These are phyloP conservation scores for Colletotrichum orchidophilum DNA, from an alignment of 2,329 filamentous ascomycete genomes.

Conservation along the genomic window DNA sequence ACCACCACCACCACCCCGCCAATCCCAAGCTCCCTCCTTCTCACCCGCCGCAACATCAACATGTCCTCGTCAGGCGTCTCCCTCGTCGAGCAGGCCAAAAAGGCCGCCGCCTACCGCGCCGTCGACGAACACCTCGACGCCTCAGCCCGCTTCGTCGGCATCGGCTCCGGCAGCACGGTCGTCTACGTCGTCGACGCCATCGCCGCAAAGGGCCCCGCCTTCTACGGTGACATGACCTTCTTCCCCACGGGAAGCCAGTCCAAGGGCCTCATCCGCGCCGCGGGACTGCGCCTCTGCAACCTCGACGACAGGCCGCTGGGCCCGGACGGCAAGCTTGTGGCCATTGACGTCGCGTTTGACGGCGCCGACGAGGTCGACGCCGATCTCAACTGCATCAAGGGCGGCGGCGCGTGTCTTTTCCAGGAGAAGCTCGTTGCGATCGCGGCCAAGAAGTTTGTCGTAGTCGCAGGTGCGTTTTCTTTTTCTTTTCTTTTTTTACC, in stretches of 20 bases:
- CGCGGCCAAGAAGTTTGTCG: conserved; percentile 85
- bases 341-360: conserved; percentile 91
- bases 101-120: conserved; percentile 77
- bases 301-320: conserved; percentile 78
- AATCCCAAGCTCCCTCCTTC: background rate
- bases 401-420: conserved; percentile 95
- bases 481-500: too few species aligned
- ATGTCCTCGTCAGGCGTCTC: conserved; percentile 49
- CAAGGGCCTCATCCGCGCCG: conserved; percentile 82
- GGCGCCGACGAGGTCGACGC: conserved; percentile 97
- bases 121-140: conserved; percentile 77
- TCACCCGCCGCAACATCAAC: conserved; percentile 25
- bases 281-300: conserved; percentile 79
- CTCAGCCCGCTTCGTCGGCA: conserved; percentile 73
- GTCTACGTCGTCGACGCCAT: conserved; percentile 89
- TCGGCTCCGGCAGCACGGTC: conserved; percentile 84
- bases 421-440: conserved; percentile 97
- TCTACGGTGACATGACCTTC: conserved; percentile 77
- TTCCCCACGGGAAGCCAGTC: conserved; percentile 93
- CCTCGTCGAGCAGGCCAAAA: conserved; percentile 77
- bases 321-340: conserved; percentile 53
- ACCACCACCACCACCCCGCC: background rate
- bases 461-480: conserved; percentile 74
- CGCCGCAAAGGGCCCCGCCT: conserved; percentile 63
- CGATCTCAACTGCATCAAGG: conserved; percentile 96